Percentiles rank a stretch among this genome's conserved stretches.
phyloP scores from a whole-genome alignment of 2,329 filamentous ascomycete species.

The Trichoderma koningiopsis region DNA sequence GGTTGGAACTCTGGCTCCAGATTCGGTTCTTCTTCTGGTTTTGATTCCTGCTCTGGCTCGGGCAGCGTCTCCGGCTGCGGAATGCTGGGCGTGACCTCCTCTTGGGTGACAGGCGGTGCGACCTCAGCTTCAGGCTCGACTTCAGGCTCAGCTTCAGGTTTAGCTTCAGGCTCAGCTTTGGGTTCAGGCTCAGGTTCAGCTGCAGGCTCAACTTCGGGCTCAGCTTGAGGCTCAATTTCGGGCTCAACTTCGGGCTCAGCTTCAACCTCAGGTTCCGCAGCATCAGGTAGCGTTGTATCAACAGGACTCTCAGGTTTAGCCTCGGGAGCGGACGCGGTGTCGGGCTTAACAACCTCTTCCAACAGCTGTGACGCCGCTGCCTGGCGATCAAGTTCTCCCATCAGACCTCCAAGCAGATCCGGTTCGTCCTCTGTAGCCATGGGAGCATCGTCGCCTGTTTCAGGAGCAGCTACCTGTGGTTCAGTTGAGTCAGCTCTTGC shows the following conservation, averaged over 20 bases:
- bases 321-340: background rate
- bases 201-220: background rate
- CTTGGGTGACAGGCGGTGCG: background rate
- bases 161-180: background rate
- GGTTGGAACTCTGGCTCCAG: background rate
- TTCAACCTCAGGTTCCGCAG: constrained; percentile 10
- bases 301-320: constrained; percentile 20
- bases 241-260: constrained; percentile 13
- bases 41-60: background rate
- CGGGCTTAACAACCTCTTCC: background rate
- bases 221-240: background rate
- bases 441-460: background rate
- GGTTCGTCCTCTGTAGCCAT: constrained; percentile 34
- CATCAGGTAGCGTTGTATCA: background rate
- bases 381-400: constrained; percentile 49
- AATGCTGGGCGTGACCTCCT: constrained; percentile 4
- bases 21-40: background rate
- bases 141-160: background rate
- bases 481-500: constrained; percentile 27
- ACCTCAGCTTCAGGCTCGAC: background rate
- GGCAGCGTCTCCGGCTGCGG: background rate
- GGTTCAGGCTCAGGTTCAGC: constrained; percentile 7
- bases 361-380: constrained; percentile 20
- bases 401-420: constrained; percentile 49
- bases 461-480: constrained; percentile 24